Evolutionary conservation across 345 rosid genomes (phyloP).

Genomic region (Lumnitzera racemosa): DNA sequence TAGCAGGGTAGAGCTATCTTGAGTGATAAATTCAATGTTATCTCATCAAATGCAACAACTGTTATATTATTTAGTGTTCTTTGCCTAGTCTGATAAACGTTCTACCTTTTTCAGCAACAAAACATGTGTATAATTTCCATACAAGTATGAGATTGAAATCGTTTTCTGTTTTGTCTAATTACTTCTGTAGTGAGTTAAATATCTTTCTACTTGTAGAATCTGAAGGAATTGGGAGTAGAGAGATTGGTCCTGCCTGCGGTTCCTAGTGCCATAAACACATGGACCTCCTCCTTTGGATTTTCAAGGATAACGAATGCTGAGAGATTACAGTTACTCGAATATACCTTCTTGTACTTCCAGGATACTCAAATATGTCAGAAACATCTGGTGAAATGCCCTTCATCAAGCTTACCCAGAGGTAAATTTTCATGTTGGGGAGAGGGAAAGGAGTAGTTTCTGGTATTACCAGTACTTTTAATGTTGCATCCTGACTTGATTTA

Average conservation of each 20-base stretch:
- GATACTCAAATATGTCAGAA: constrained; percentile 48
- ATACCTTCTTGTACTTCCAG: constrained; percentile 39
- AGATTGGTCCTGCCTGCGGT: constrained; percentile 45
- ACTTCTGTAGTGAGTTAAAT: background rate
- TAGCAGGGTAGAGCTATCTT: too few relatives aligned
- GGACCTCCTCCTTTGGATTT: constrained; percentile 48
- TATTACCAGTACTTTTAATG: background rate
- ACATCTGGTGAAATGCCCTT: constrained; percentile 12
- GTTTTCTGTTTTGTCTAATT: background rate
- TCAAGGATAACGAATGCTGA: constrained; percentile 29
- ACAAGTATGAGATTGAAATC: background rate
- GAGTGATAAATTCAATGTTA: too few relatives aligned
- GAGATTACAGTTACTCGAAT: constrained; percentile 20
- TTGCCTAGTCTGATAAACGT: too few relatives aligned
- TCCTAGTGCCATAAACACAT: constrained; percentile 24
- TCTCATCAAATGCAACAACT: too few relatives aligned
- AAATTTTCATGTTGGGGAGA: background rate
- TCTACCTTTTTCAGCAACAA: background rate
- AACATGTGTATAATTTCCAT: background rate
- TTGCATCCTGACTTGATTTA: background rate
- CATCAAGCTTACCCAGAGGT: constrained; percentile 2
- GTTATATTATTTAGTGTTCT: too few relatives aligned
- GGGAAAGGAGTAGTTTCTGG: background rate
- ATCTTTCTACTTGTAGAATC: constrained; percentile 25
- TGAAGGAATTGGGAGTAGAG: constrained; percentile 37